These are phyloP conservation scores for Nicotiana paniculata DNA, from an alignment of 257 asterid genomes.

Conservation along the genomic window DNA sequence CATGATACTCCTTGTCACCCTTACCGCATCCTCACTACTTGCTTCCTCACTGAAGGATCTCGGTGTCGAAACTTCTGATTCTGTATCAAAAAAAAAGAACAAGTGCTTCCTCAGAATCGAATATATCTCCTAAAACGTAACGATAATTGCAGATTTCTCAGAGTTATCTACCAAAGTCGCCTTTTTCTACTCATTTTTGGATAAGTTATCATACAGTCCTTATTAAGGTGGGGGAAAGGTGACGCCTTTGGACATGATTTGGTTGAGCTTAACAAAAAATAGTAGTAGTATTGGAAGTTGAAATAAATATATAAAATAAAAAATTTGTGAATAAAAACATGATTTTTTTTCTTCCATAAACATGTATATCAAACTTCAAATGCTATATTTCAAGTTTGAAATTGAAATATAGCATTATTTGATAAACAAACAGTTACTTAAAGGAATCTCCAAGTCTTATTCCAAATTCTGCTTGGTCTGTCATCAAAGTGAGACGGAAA, in stretches of 20 bases:
- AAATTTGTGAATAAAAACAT: no score
- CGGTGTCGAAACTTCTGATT: conserved; percentile 31
- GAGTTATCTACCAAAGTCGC: not conserved
- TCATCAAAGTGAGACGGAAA: not conserved
- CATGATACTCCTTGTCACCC: conserved; percentile 92
- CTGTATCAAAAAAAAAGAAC: conserved; percentile 18
- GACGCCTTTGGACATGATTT: no score
- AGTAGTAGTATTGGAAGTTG: no score
- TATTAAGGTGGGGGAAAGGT: not conserved
- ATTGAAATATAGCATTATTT: no score
- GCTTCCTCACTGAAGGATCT: conserved; percentile 40
- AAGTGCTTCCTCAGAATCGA: not conserved
- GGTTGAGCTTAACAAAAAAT: no score
- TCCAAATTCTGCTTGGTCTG: no score
- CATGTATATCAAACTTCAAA: no score
- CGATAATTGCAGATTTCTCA: not conserved
- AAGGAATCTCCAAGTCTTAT: no score
- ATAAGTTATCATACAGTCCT: not conserved
- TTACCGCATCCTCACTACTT: conserved; percentile 39
- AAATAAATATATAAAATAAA: no score
- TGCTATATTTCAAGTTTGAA: no score
- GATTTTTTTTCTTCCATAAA: no score
- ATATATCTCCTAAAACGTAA: not conserved
- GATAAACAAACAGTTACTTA: no score
- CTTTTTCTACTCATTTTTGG: not conserved